Evolutionary conservation across 306 rosid genomes (phyloP).

Genomic region (Castanospermum australe): DNA sequence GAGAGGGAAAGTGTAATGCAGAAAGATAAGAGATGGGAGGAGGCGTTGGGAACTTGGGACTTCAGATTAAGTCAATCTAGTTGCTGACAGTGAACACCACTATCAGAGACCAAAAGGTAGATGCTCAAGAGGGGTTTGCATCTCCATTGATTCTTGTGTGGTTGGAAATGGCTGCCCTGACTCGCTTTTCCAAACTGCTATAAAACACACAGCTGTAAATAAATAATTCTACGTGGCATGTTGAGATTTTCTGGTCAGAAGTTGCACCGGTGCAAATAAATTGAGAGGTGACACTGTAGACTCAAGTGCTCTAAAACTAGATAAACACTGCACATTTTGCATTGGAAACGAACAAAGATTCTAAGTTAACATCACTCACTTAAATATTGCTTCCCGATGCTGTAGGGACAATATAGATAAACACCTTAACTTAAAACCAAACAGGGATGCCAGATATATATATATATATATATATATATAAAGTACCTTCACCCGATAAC

Average conservation of each 20-base stretch:
- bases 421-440: slow-evolving; percentile 13
- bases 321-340: neutral
- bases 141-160: too few relatives aligned
- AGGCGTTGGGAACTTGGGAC: too few relatives aligned
- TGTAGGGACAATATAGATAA: neutral
- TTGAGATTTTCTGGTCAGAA: neutral
- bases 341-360: neutral
- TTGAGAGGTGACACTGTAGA: neutral
- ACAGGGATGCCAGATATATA: neutral
- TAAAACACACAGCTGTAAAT: neutral
- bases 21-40: too few relatives aligned
- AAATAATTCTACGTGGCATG: neutral
- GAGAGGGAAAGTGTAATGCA: too few relatives aligned
- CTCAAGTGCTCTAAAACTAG: neutral
- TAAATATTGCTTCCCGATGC: neutral
- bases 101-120: too few relatives aligned
- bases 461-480: too few relatives aligned
- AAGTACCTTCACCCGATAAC: slow-evolving; percentile 89
- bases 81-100: too few relatives aligned
- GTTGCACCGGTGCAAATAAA: neutral
- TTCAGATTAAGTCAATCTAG: too few relatives aligned
- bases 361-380: neutral
- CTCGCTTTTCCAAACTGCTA: neutral
- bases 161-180: too few relatives aligned
- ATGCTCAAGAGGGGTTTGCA: neutral